These are phyloP conservation scores for Ciborinia camelliae DNA, from an alignment of 2,329 filamentous ascomycete genomes.

Conservation along the genomic window DNA sequence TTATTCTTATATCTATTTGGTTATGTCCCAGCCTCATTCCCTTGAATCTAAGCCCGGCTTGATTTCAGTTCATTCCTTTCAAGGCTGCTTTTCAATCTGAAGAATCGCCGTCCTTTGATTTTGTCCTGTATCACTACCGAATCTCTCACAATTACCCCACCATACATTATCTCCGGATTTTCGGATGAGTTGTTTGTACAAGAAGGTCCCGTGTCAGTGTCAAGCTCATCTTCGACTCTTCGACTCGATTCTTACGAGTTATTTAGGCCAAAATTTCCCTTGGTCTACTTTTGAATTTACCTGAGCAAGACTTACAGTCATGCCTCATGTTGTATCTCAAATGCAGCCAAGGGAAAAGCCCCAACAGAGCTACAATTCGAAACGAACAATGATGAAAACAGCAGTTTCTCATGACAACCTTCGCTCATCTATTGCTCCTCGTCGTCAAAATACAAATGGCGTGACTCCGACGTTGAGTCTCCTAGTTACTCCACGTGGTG, in stretches of 20 bases:
- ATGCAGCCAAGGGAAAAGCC: constrained; percentile 7
- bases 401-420: background rate
- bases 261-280: background rate
- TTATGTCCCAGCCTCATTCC: constrained; percentile 3
- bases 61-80: background rate
- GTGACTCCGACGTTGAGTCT: constrained; percentile 21
- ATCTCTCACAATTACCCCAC: background rate
- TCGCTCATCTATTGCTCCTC: background rate
- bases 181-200: constrained; percentile 6
- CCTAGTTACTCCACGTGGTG: constrained; percentile 22
- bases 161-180: background rate
- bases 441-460: constrained; percentile 11
- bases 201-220: background rate
- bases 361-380: background rate
- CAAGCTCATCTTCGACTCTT: background rate
- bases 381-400: background rate
- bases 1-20: constrained; percentile 16
- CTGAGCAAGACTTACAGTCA: background rate
- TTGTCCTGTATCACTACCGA: background rate
- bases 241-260: background rate
- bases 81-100: background rate
- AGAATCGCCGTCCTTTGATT: background rate
- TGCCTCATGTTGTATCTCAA: constrained; percentile 18
- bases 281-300: background rate
- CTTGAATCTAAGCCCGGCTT: constrained; percentile 7